Evolutionary conservation across 495 filamentous ascomycete species (phyloP), one percentile per base, ranked within the genome.

Genomic region (Tuber borchii): DNA sequence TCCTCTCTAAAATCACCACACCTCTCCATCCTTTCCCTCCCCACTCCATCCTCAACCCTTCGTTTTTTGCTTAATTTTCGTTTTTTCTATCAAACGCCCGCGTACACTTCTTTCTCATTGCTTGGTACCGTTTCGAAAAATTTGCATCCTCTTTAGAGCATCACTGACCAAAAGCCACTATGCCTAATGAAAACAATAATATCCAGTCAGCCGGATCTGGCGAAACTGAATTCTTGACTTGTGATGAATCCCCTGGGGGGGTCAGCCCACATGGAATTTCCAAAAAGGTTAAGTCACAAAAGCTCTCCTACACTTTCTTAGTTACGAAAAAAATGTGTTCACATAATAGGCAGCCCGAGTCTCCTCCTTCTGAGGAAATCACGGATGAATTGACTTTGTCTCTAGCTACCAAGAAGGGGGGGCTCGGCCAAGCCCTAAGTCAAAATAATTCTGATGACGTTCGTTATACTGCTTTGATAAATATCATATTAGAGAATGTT

Each of bases 151-250:
- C 34, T n/a, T 19, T 46, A 73, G 71, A 68, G 48, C 73, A 80
- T 48, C 44, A 43, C 43, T 61, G 74, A 74, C 22, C 46, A 74
- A 45, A 78, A 70, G 74, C 68, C 71, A 65, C 73, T 70, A 79
- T 79, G 78, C 73, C 78, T 71, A 79, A 79, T 65, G 78, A 79
- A 71, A 70, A 69, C 31, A 65, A 65, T 75, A 73, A 79, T 68
- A 51, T 70, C n/a, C 78, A 78, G 70, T 74, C 78, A 70, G 73
- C 48, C 48, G 75, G 73, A 48, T 45, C 76, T 69, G 71, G 74
- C 69, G 74, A 80, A 40, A 70, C 71, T 69, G 73, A 80, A 37
- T 80, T 80, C 69, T 34, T 77, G 34, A 76, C 79, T 46, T 76
- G 79, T 76, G 78, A 80, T 51, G 78, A 80, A 42, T 56, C 68